These are phyloP conservation scores for Cronartium quercuum DNA, from an alignment of 1,284 basidiomycete genomes.

Conservation along the genomic window DNA sequence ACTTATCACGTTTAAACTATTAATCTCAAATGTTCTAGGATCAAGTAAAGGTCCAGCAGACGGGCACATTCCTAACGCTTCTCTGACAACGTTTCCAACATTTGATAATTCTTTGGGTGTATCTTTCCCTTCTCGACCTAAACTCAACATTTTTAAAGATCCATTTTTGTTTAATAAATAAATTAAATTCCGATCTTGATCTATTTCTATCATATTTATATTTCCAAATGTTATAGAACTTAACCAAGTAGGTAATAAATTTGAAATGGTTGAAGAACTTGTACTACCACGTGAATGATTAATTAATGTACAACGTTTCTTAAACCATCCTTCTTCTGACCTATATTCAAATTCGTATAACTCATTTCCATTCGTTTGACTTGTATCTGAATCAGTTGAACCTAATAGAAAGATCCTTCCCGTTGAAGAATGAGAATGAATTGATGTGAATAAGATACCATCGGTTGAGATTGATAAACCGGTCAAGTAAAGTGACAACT, in stretches of 20 bases:
- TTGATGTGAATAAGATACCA: conserved; percentile 66
- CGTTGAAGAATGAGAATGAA: conserved; percentile 63
- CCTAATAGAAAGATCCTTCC: conserved; percentile 78
- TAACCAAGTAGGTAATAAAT: conserved; percentile 47
- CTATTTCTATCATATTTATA: conserved; percentile 62
- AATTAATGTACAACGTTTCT: conserved; percentile 64
- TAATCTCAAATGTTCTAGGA: conserved; percentile 56
- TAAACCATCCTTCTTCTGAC: conserved; percentile 87
- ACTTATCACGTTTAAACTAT: conserved; percentile 49
- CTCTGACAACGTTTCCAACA: conserved; percentile 38
- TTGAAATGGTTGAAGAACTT: conserved; percentile 49
- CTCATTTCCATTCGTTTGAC: conserved; percentile 60
- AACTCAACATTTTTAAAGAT: conserved; percentile 58
- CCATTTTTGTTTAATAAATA: conserved; percentile 68
- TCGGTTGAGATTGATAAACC: conserved; percentile 72
- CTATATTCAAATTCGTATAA: conserved; percentile 92
- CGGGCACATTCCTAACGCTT: conserved; percentile 40
- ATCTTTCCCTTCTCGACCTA: conserved; percentile 5
- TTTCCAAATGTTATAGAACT: conserved; percentile 54
- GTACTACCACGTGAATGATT: conserved; percentile 57
- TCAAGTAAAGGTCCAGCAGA: conserved; percentile 60
- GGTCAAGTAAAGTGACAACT: conserved; percentile 83
- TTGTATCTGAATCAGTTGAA: conserved; percentile 26
- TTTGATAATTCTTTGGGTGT: conserved; percentile 36
- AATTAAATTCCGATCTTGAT: conserved; percentile 61